Percentiles rank a stretch among this genome's conserved stretches.
phyloP scores from a whole-genome alignment of 352 stramenopile genomes.

The Globisporangium acanthophoron region DNA sequence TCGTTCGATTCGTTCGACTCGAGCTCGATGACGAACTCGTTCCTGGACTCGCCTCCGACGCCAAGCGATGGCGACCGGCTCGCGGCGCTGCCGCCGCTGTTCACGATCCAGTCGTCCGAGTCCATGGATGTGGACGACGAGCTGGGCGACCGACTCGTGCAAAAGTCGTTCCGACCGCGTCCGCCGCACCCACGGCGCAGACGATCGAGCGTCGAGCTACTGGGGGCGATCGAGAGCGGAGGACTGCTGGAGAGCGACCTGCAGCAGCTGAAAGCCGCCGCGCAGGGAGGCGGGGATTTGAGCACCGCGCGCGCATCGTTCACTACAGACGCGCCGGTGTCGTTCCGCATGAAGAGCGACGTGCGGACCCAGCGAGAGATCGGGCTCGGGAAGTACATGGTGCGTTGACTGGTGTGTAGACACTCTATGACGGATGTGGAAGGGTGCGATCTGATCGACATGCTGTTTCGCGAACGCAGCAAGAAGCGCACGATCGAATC shows the following conservation, averaged over 20 bases:
- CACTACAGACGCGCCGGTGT: slow-evolving; percentile 11
- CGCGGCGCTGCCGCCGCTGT: slow-evolving; percentile 14
- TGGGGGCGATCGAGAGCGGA: slow-evolving; percentile 56
- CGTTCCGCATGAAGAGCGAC: slow-evolving; percentile 31
- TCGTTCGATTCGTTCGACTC: slow-evolving; percentile 10
- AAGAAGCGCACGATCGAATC: slow-evolving; percentile 57
- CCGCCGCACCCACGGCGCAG: slow-evolving; percentile 24
- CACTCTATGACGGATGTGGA: too few species aligned
- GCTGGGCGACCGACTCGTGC: slow-evolving; percentile 2
- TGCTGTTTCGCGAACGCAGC: slow-evolving; percentile 24
- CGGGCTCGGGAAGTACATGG: slow-evolving; percentile 68
- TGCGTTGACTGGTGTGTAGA: slow-evolving; percentile 17
- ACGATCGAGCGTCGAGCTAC: slow-evolving; percentile 59
- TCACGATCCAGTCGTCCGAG: slow-evolving; percentile 29
- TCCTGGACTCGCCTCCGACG: slow-evolving; percentile 10
- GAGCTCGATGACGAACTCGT: slow-evolving; percentile 8
- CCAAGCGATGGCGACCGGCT: slow-evolving; percentile 3
- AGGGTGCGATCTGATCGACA: background rate
- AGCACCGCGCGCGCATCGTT: slow-evolving; percentile 6
- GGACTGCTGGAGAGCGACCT: slow-evolving; percentile 29
- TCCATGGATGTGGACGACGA: slow-evolving; percentile 15
- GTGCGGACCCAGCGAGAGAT: slow-evolving; percentile 53
- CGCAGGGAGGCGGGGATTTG: background rate
- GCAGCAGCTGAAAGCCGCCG: slow-evolving; percentile 20
- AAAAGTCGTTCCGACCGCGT: slow-evolving; percentile 5